A percentile compares a stretch with the other conserved stretches of the same genome.
phyloP scores from a whole-genome alignment of 1,139 yeast genomes.

The Debaryomycetaceae sp. region DNA sequence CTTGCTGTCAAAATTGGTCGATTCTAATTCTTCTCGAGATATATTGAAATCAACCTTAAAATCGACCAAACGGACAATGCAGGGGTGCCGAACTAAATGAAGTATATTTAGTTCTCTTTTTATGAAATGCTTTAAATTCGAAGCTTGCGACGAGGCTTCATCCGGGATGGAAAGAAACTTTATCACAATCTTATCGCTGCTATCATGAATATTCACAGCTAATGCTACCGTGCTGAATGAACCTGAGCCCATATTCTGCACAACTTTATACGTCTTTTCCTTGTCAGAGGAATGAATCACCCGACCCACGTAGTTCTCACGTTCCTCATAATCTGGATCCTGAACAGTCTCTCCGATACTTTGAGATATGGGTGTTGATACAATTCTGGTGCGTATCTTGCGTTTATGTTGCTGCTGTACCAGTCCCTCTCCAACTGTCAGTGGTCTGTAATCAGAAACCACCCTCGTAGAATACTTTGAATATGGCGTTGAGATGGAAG shows the following conservation, averaged over 20 bases:
- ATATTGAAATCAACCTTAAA: slow-evolving; percentile 25
- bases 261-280: slow-evolving; percentile 17
- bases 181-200: slow-evolving; percentile 29
- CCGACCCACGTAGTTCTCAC: slow-evolving; percentile 6
- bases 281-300: slow-evolving; percentile 13
- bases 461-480: slow-evolving; percentile 15
- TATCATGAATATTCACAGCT: slow-evolving; percentile 25
- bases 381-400: slow-evolving; percentile 14
- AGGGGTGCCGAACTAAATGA: slow-evolving; percentile 41
- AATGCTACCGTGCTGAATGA: slow-evolving; percentile 57
- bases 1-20: slow-evolving; percentile 13
- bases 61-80: slow-evolving; percentile 34
- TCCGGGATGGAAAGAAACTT: slow-evolving; percentile 39
- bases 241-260: slow-evolving; percentile 49
- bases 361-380: slow-evolving; percentile 19
- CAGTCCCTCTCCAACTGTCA: slow-evolving; percentile 17
- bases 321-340: background rate
- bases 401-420: slow-evolving; percentile 13
- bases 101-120: slow-evolving; percentile 73
- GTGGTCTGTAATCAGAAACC: slow-evolving; percentile 34
- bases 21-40: slow-evolving; percentile 18
- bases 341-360: background rate
- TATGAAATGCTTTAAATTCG: slow-evolving; percentile 61
- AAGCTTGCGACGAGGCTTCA: slow-evolving; percentile 22
- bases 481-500: background rate